phyloP scores from a whole-genome alignment of 441 rosid species.

The Gossypium schwendimanii region DNA sequence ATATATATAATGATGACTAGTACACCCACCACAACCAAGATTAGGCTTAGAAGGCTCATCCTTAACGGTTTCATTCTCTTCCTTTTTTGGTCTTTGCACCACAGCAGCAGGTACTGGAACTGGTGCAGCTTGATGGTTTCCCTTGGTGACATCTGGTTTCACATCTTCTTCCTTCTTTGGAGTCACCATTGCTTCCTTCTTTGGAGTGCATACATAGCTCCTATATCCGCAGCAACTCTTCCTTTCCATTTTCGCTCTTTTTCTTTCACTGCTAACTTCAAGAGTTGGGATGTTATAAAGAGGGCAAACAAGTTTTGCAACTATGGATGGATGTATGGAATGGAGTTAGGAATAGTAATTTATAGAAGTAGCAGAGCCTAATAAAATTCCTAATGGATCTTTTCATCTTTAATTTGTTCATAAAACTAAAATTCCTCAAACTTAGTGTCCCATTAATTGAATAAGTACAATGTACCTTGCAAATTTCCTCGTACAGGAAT shows the following conservation, averaged over 20 bases:
- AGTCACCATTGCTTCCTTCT: neutral
- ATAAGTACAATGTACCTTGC: neutral
- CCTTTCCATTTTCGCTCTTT: conserved; percentile 1
- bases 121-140: neutral
- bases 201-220: neutral
- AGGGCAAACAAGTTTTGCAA: neutral
- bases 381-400: neutral
- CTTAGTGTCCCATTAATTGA: neutral
- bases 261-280: neutral
- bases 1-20: neutral
- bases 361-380: neutral
- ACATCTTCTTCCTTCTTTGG: neutral
- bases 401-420: neutral
- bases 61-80: conserved; percentile 1
- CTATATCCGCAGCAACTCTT: neutral
- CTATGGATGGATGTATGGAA: neutral
- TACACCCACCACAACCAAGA: neutral
- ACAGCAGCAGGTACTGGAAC: neutral
- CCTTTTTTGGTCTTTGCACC: neutral
- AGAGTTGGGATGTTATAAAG: neutral
- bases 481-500: too few relatives aligned
- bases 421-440: neutral
- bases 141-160: neutral
- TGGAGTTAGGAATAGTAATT: neutral
- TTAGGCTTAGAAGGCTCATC: conserved; percentile 1